Evolutionary conservation across 352 stramenopile genomes (phyloP).

Genomic region (Globisporangium solare): DNA sequence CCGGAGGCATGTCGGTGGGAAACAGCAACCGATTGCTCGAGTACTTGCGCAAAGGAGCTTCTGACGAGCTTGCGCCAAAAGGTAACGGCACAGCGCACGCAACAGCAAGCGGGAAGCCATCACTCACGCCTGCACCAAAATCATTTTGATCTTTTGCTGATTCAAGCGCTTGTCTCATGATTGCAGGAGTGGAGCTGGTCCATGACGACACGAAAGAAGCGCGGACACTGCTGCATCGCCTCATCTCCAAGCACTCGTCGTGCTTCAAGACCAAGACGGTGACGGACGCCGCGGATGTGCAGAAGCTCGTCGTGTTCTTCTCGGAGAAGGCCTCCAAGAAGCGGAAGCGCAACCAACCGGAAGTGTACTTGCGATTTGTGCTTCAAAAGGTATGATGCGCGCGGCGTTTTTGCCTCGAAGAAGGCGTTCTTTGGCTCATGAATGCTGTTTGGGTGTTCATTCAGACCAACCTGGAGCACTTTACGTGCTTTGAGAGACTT

Average conservation of each 20-base stretch:
- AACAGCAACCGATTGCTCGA: constrained; percentile 50
- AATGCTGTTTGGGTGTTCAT: neutral
- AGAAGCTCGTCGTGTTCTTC: constrained; percentile 58
- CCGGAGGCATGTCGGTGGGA: constrained; percentile 35
- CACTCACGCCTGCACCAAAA: too few relatives aligned
- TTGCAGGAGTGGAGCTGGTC: constrained; percentile 41
- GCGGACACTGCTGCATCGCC: constrained; percentile 51
- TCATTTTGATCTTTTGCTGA: neutral
- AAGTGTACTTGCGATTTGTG: constrained; percentile 58
- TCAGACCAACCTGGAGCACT: constrained; percentile 72
- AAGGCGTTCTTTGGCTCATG: too few relatives aligned
- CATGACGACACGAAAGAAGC: constrained; percentile 64
- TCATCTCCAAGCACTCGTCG: constrained; percentile 51
- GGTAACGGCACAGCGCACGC: too few relatives aligned
- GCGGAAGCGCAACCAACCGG: constrained; percentile 55
- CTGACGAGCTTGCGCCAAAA: constrained; percentile 24
- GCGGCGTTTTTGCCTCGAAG: too few relatives aligned
- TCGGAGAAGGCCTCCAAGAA: constrained; percentile 59
- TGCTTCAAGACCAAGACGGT: constrained; percentile 68
- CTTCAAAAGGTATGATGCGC: constrained; percentile 74
- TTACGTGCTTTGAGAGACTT: constrained; percentile 60
- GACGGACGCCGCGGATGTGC: constrained; percentile 24
- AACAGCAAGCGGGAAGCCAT: neutral
- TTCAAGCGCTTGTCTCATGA: constrained; percentile 3
- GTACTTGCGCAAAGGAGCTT: constrained; percentile 53